phyloP scores from a whole-genome alignment of 1,284 basidiomycete species.

The Apiotrichum porosum region DNA sequence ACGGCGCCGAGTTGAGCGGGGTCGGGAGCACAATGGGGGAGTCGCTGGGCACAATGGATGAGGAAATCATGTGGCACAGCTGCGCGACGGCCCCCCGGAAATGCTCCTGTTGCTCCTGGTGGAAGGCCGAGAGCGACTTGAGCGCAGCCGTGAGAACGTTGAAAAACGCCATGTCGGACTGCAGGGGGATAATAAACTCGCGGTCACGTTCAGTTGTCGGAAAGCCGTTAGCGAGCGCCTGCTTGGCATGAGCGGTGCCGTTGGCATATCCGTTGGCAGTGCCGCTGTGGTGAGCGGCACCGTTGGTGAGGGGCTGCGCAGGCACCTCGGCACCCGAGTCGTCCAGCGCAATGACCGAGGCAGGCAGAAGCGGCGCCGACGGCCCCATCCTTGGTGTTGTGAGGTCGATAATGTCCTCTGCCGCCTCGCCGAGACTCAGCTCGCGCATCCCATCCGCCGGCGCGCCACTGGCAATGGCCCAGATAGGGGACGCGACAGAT shows the following conservation, averaged over 20 bases:
- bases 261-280: background rate
- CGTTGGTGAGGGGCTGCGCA: background rate
- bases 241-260: no score
- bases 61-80: conserved; percentile 61
- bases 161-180: conserved; percentile 78
- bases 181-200: conserved; percentile 74
- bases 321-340: no score
- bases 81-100: conserved; percentile 61
- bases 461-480: conserved; percentile 36
- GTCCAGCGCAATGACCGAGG: no score
- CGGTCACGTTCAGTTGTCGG: conserved; percentile 18
- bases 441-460: conserved; percentile 26
- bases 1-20: conserved; percentile 17
- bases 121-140: conserved; percentile 62
- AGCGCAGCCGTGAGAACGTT: conserved; percentile 69
- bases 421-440: conserved; percentile 32
- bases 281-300: background rate
- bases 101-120: conserved; percentile 58
- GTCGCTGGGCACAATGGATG: conserved; percentile 56
- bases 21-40: conserved; percentile 21
- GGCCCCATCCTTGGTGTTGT: conserved; percentile 8
- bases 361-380: background rate
- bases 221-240: no score
- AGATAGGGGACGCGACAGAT: conserved; percentile 42
- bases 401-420: conserved; percentile 2